Base-by-base conservation (phyloP, 306 rosid species). In the Corylus avellana region DNA sequence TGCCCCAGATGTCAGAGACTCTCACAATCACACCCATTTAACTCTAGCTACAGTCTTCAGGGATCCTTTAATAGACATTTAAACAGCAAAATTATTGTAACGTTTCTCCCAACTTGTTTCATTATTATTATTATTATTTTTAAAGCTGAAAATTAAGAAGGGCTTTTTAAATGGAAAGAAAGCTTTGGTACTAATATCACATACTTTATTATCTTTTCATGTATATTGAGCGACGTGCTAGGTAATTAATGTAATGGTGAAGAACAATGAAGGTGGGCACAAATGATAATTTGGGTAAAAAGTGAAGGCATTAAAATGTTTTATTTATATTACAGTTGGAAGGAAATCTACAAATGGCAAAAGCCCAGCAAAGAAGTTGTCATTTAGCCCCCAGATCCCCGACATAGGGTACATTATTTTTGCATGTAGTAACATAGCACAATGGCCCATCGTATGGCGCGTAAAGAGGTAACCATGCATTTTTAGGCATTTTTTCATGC, bases 331-430 rank as follows among this genome's bases (percentile, higher is more conserved):
- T 32, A 1, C 35, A 22, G 25, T 22, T 22, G 25, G 25, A 22
- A 22, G 25, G 25, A 22, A 67, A 80, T 42, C 71, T 83, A 82
- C 71, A 85, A 81, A 83, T 49, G 78, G 61, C 66, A 80, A 84
- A 78, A 69, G 71, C 80, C 63, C 72, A 61, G 55, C 53, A 76
- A 71, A 73, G 85, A 79, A 75, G 53, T 83, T 87, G 92, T 85
- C 93, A 87, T 84, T 85, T 88, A 83, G 97, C 75, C 87, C 87
- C 71, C 70, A 27, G 77, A 70, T 85, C 51, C 84, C 93, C 91
- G 89, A 93, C 98, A 91, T 78, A 56, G 14, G 78, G 79, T 80
- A 83, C 77, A 80, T 62, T 84, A 77, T 73, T 85, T 81, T 82
- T 82, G 82, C 86, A 83, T 75, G 84, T 73, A 77, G 80, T 77